Percentiles rank a stretch among this genome's conserved stretches.
phyloP scores from a whole-genome alignment of 2,329 filamentous ascomycete species.

The Xylariaceae sp. region DNA sequence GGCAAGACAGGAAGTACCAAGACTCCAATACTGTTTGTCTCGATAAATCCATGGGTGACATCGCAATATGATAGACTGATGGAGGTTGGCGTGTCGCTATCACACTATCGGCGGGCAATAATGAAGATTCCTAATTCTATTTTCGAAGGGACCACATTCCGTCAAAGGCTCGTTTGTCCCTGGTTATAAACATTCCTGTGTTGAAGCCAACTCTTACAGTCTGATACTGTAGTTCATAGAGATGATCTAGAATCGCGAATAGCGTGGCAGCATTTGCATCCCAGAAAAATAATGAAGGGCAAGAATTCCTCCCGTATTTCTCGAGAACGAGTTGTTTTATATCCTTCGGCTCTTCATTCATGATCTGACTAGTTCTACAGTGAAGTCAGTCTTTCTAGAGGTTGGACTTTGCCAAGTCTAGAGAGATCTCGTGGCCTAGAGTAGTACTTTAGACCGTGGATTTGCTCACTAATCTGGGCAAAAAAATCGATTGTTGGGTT shows the following conservation, averaged over 20 bases:
- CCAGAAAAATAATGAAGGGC: conserved; percentile 13
- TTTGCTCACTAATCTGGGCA: conserved; percentile 11
- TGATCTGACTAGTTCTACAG: conserved; percentile 11
- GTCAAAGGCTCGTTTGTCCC: no score
- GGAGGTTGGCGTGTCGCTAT: no score
- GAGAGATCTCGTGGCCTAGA: conserved; percentile 9
- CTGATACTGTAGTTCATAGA: conserved; percentile 9
- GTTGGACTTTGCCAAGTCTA: conserved; percentile 9
- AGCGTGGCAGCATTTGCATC: conserved; percentile 8
- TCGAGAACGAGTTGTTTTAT: conserved; percentile 9
- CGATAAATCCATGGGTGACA: no score
- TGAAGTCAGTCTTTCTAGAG: conserved; percentile 8
- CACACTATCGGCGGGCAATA: no score
- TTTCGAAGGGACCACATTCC: no score
- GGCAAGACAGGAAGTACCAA: no score
- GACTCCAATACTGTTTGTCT: no score
- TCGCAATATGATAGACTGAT: no score
- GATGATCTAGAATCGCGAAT: conserved; percentile 8
- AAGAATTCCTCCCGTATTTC: conserved; percentile 8
- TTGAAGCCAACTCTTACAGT: conserved; percentile 11
- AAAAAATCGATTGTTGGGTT: conserved; percentile 11
- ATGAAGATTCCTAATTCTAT: no score
- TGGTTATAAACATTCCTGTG: conserved; percentile 14
- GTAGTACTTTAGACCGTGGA: conserved; percentile 13
- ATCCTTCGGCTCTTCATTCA: conserved; percentile 14